Evolutionary conservation across 208 protist genomes (phyloP).

Genomic region (Entamoeba nuttalli): DNA sequence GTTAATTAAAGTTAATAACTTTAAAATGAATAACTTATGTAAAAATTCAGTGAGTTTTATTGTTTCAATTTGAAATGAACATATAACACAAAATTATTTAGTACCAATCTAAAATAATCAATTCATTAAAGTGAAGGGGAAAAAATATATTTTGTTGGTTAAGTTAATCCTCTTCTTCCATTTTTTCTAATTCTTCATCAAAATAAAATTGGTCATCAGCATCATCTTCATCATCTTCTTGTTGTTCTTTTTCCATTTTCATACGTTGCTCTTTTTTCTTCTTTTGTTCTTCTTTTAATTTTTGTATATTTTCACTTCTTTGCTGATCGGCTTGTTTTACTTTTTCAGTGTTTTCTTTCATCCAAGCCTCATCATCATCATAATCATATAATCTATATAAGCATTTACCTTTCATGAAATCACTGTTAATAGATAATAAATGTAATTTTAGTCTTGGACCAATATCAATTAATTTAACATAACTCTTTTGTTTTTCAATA

Average conservation of each 20-base stretch:
- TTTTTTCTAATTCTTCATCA: not conserved
- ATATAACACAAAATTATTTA: too few species aligned
- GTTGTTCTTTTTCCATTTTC: not conserved
- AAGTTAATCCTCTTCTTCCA: not conserved
- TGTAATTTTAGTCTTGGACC: not conserved
- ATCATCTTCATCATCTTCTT: not conserved
- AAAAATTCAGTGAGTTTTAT: too few species aligned
- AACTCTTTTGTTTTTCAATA: not conserved
- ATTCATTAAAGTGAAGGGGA: too few species aligned
- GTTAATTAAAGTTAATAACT: too few species aligned
- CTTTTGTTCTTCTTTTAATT: not conserved
- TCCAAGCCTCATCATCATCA: not conserved
- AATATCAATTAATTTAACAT: not conserved
- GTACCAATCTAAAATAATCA: too few species aligned
- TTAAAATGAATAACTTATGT: too few species aligned
- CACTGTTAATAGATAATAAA: not conserved
- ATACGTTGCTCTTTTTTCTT: not conserved
- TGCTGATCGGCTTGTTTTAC: not conserved
- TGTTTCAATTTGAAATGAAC: too few species aligned
- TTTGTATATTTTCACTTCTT: not conserved
- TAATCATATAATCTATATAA: not conserved
- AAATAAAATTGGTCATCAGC: not conserved
- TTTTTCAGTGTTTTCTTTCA: not conserved
- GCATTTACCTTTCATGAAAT: not conserved
- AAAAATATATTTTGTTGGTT: too few species aligned